These are phyloP conservation scores for Diatrype stigma DNA, from an alignment of 2,329 filamentous ascomycete species.

Conservation along the genomic window DNA sequence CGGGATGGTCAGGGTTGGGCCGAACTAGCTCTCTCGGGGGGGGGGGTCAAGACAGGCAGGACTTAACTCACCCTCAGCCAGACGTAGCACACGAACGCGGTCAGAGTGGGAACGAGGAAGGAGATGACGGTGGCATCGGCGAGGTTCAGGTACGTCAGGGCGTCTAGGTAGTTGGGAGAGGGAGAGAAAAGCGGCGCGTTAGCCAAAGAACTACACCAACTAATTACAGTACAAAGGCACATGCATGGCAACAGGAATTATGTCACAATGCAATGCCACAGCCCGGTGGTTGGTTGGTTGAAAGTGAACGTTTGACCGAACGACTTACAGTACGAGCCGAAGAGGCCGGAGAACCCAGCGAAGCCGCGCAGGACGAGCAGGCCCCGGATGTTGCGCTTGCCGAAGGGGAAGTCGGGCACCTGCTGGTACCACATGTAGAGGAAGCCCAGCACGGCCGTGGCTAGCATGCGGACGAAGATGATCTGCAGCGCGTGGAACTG, in stretches of 20 bases:
- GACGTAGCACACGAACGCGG: constrained; percentile 64
- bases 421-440: constrained; percentile 37
- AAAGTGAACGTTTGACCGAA: background rate
- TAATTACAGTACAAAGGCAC: too few relatives aligned
- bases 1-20: constrained; percentile 27
- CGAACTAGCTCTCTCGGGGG: background rate
- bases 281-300: background rate
- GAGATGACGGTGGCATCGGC: constrained; percentile 77
- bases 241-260: background rate
- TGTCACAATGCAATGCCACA: background rate
- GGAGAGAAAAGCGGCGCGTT: constrained; percentile 10
- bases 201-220: background rate
- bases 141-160: constrained; percentile 64
- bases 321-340: constrained; percentile 45
- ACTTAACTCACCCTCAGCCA: constrained; percentile 20
- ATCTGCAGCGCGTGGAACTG: constrained; percentile 39
- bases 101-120: constrained; percentile 70
- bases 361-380: constrained; percentile 62
- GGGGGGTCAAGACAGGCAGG: too few relatives aligned
- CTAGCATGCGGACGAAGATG: constrained; percentile 39
- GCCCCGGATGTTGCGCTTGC: constrained; percentile 55
- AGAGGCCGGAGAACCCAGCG: constrained; percentile 62
- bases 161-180: too few relatives aligned
- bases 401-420: constrained; percentile 62
- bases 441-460: constrained; percentile 32